Conservation (phyloP, 257 asterid species). For the Plantago elongata region DNA sequence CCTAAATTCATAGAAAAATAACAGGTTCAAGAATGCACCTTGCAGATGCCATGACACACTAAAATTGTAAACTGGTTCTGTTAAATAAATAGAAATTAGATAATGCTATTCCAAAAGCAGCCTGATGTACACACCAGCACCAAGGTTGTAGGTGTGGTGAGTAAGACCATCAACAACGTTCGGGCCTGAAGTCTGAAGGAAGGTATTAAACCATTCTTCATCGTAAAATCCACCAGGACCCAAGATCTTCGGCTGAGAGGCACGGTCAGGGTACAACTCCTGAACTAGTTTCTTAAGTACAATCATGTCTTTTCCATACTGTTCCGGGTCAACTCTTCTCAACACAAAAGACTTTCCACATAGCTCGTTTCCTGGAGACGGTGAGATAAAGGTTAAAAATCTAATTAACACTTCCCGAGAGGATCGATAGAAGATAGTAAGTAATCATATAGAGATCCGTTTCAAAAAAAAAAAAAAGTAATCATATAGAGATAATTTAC, state of each 20-base stretch:
- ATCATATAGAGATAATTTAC: slow-evolving; percentile 19
- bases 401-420: not conserved
- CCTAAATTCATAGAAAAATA: slow-evolving; percentile 32
- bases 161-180: slow-evolving; percentile 63
- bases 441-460: too few relatives aligned
- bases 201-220: slow-evolving; percentile 47
- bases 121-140: slow-evolving; percentile 42
- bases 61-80: too few relatives aligned
- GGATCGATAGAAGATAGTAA: too few relatives aligned
- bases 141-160: slow-evolving; percentile 82
- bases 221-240: slow-evolving; percentile 84
- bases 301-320: slow-evolving; percentile 58
- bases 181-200: slow-evolving; percentile 52
- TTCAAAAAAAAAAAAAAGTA: too few relatives aligned
- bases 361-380: slow-evolving; percentile 64
- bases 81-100: too few relatives aligned
- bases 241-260: slow-evolving; percentile 47
- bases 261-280: slow-evolving; percentile 37
- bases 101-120: too few relatives aligned
- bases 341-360: slow-evolving; percentile 49
- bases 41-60: not conserved
- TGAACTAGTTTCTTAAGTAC: slow-evolving; percentile 42
- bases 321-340: slow-evolving; percentile 51
- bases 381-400: not conserved
- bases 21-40: not conserved